These are phyloP conservation scores for Helminthosporium solani DNA, from an alignment of 2,329 filamentous ascomycete genomes.

Conservation along the genomic window DNA sequence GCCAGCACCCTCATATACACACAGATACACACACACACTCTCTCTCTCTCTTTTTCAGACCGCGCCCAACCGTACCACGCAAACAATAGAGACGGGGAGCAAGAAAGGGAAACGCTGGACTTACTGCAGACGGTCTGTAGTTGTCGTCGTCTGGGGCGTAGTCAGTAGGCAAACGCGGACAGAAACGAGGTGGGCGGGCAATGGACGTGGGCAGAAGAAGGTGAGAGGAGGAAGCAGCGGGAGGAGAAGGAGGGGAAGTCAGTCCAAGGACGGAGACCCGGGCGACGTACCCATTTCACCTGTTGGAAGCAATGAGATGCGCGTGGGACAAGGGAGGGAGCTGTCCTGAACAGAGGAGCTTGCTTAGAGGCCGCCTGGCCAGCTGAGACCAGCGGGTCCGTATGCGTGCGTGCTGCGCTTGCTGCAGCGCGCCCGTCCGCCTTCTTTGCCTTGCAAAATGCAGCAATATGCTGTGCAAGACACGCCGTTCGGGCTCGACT, in stretches of 20 bases:
- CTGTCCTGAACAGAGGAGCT: constrained; percentile 4
- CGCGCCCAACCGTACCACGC: too few relatives aligned
- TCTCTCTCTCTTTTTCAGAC: too few relatives aligned
- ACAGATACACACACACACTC: too few relatives aligned
- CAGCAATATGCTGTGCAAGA: too few relatives aligned
- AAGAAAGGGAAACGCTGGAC: constrained; percentile 6
- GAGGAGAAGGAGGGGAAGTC: constrained; percentile 3
- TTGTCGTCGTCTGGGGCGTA: constrained; percentile 21
- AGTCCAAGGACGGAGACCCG: constrained; percentile 1
- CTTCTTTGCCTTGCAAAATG: too few relatives aligned
- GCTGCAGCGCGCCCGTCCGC: constrained; percentile 26
- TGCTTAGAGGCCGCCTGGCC: constrained; percentile 28
- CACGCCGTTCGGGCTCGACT: constrained; percentile 11
- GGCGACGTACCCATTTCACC: constrained; percentile 8
- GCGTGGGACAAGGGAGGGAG: constrained; percentile 13
- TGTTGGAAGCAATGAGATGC: neutral
- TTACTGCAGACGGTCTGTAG: constrained; percentile 33
- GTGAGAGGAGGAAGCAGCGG: neutral
- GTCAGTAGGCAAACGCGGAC: constrained; percentile 11
- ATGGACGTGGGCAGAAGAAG: neutral
- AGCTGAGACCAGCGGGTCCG: constrained; percentile 30
- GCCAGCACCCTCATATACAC: too few relatives aligned
- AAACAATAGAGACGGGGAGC: neutral
- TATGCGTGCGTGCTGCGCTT: constrained; percentile 27
- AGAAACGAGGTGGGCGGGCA: neutral